Evolutionary conservation across 192 early-diverging fungal species (phyloP).

Genomic region (Coemansia sp.): DNA sequence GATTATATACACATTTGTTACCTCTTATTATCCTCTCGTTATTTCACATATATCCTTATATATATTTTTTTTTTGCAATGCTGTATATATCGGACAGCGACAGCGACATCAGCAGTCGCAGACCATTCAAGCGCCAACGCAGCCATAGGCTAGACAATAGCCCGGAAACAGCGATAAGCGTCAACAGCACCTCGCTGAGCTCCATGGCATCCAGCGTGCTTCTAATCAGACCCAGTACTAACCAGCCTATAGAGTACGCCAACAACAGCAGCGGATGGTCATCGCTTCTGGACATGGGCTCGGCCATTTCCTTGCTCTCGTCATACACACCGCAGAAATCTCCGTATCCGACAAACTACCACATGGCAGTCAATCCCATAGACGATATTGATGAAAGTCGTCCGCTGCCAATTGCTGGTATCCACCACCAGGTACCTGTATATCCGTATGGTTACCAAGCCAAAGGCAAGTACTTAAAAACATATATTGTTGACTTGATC

Average conservation of each 20-base stretch:
- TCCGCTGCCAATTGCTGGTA: background rate
- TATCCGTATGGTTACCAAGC: background rate
- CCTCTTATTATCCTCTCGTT: too few species aligned
- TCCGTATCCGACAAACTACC: background rate
- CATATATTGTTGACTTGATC: too few species aligned
- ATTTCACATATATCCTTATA: background rate
- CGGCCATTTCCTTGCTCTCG: constrained; percentile 33
- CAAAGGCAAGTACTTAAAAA: background rate
- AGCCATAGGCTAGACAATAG: background rate
- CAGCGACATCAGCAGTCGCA: background rate
- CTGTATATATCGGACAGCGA: constrained; percentile 23
- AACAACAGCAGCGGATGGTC: constrained; percentile 44
- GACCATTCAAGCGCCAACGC: constrained; percentile 9
- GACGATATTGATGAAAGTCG: constrained; percentile 31
- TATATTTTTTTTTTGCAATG: constrained; percentile 3
- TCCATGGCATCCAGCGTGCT: constrained; percentile 29
- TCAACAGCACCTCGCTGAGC: constrained; percentile 6
- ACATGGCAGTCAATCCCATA: constrained; percentile 2
- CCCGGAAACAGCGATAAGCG: background rate
- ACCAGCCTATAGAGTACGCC: constrained; percentile 1
- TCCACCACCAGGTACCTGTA: background rate
- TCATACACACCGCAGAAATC: constrained; percentile 27
- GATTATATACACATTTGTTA: too few species aligned
- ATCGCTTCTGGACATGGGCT: constrained; percentile 33
- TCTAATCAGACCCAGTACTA: constrained; percentile 7